Evolutionary conservation across 139 green algal genomes (phyloP).

Genomic region (Micromonas commoda): DNA sequence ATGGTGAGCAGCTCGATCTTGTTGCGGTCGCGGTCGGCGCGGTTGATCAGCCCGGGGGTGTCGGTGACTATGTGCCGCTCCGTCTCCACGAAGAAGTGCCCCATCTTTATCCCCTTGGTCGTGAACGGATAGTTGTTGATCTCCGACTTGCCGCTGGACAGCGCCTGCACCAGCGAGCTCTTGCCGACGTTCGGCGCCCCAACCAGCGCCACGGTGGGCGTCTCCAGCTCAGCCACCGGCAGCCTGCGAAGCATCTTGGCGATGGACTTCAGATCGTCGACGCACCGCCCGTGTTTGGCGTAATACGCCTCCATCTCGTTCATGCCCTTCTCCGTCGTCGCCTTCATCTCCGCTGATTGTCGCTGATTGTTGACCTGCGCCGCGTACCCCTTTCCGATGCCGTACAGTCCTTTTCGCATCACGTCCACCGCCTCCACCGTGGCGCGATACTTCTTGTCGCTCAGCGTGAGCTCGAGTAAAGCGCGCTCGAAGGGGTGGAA

Average conservation of each 20-base stretch:
- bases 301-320: slow-evolving; percentile 62
- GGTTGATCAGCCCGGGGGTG: slow-evolving; percentile 84
- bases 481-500: slow-evolving; percentile 86
- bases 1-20: slow-evolving; percentile 92
- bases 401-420: slow-evolving; percentile 54
- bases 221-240: slow-evolving; percentile 69
- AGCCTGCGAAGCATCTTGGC: slow-evolving; percentile 66
- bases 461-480: slow-evolving; percentile 86
- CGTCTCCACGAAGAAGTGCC: slow-evolving; percentile 87
- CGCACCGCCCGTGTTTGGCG: slow-evolving; percentile 26
- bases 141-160: slow-evolving; percentile 62
- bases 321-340: slow-evolving; percentile 57
- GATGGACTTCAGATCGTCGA: slow-evolving; percentile 68
- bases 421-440: slow-evolving; percentile 50
- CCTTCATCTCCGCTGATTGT: too few species aligned
- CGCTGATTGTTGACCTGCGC: slow-evolving; percentile 35
- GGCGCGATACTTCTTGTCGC: slow-evolving; percentile 46
- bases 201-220: slow-evolving; percentile 79
- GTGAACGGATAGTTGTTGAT: slow-evolving; percentile 98
- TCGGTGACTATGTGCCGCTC: slow-evolving; percentile 86
- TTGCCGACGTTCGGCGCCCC: slow-evolving; percentile 94
- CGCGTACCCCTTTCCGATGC: slow-evolving; percentile 68
- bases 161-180: slow-evolving; percentile 73
- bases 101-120: slow-evolving; percentile 92
- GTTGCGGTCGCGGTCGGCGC: slow-evolving; percentile 66